These are phyloP conservation scores for Stromatinia cepivora DNA, from an alignment of 2,329 filamentous ascomycete genomes.

Conservation along the genomic window DNA sequence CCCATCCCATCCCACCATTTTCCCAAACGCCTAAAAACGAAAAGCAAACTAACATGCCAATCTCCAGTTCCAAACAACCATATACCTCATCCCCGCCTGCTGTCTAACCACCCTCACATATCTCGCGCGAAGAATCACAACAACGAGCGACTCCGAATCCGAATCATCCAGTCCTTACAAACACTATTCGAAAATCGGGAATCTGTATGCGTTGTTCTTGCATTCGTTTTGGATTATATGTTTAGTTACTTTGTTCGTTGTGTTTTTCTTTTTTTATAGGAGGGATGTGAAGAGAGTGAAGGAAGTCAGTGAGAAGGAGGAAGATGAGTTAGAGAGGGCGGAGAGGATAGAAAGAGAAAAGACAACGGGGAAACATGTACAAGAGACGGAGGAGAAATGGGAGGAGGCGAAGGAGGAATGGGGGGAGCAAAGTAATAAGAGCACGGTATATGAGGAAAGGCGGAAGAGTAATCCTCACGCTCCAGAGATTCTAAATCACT, in stretches of 20 bases:
- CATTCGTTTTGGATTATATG: background rate
- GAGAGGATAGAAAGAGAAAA: background rate
- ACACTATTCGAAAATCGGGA: background rate
- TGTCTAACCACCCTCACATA: background rate
- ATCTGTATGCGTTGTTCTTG: background rate
- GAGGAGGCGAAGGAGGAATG: too few relatives aligned
- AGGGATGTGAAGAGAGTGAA: too few relatives aligned
- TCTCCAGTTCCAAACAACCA: background rate
- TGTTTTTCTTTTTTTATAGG: too few relatives aligned
- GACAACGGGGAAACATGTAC: fast-evolving
- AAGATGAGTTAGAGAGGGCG: background rate
- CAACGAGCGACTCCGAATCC: too few relatives aligned
- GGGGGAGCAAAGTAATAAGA: too few relatives aligned
- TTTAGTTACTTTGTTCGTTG: background rate
- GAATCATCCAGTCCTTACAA: background rate
- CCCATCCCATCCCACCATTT: background rate
- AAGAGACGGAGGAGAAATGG: too few relatives aligned
- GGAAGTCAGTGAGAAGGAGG: background rate
- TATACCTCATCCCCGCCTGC: background rate
- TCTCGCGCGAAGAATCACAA: background rate
- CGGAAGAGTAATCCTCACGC: too few relatives aligned
- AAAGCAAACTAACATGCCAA: background rate
- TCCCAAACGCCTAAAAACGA: background rate
- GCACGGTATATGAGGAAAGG: too few relatives aligned
- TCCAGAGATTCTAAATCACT: background rate